Percentiles rank a stretch among this genome's conserved stretches.
These are phyloP conservation scores for Starmerella ratchasimensis DNA, from an alignment of 805 yeast species.

Conservation along the genomic window DNA sequence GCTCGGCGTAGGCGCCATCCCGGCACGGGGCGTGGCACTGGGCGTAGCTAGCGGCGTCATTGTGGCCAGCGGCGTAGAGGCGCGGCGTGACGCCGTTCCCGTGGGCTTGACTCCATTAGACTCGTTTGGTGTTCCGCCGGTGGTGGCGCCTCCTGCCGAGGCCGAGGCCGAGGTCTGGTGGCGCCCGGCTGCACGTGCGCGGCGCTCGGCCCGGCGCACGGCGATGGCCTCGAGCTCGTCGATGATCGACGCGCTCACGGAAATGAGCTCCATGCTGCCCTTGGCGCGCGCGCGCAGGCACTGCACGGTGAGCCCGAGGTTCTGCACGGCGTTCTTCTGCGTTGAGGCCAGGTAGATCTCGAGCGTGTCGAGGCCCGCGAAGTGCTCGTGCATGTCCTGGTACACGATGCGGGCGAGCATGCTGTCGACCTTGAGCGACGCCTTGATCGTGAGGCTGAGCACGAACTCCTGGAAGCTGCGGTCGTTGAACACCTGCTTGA, in stretches of 20 bases:
- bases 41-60: not conserved
- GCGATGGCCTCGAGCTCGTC: not conserved
- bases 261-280: constrained; percentile 17
- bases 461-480: constrained; percentile 12
- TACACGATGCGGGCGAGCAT: constrained; percentile 13
- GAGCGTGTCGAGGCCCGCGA: constrained; percentile 10
- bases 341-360: constrained; percentile 7
- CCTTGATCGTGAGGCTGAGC: constrained; percentile 8
- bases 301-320: constrained; percentile 13
- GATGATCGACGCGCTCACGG: constrained; percentile 10
- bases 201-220: too few species aligned
- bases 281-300: constrained; percentile 19
- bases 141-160: too few species aligned
- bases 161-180: too few species aligned
- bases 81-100: too few species aligned
- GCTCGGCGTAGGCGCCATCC: not conserved
- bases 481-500: constrained; percentile 14
- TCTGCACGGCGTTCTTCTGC: constrained; percentile 11
- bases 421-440: constrained; percentile 8
- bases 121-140: too few species aligned
- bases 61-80: too few species aligned
- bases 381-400: constrained; percentile 12
- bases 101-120: too few species aligned
- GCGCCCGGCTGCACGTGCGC: too few species aligned
- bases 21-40: not conserved